Conservation (phyloP, 1,139 yeast genomes). For the Saccharomyces hybrid region DNA sequence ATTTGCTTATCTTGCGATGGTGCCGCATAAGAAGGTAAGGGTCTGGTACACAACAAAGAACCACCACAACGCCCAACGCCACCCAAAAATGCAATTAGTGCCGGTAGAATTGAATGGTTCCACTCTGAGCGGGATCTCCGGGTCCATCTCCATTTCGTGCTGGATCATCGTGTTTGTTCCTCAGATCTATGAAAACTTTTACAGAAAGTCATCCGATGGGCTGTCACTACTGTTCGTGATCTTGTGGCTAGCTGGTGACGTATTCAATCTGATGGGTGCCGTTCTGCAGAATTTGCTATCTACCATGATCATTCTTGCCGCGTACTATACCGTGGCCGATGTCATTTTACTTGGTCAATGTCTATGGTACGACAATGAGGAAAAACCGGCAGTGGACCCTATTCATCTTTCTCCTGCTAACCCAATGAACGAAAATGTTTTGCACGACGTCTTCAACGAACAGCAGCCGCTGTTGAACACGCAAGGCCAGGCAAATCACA, state of each 20-base stretch:
- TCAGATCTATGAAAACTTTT: conserved; percentile 85
- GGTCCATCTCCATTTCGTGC: conserved; percentile 89
- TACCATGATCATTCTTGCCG: conserved; percentile 84
- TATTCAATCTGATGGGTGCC: conserved; percentile 85
- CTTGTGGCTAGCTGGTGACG: conserved; percentile 84
- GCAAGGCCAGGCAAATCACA: conserved; percentile 8
- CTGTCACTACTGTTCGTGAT: conserved; percentile 73
- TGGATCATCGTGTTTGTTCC: conserved; percentile 98
- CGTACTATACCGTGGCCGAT: conserved; percentile 89
- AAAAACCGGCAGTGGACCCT: conserved; percentile 46
- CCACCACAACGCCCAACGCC: background rate
- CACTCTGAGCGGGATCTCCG: conserved; percentile 79
- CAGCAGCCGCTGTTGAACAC: conserved; percentile 31
- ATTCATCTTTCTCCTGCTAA: conserved; percentile 86
- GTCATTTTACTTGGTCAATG: conserved; percentile 75
- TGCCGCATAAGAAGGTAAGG: background rate
- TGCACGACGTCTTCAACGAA: conserved; percentile 45
- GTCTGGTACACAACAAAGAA: background rate
- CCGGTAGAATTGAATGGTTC: conserved; percentile 66
- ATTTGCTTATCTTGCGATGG: background rate
- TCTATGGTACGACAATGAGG: conserved; percentile 54
- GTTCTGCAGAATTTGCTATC: conserved; percentile 81
- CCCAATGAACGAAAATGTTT: conserved; percentile 64
- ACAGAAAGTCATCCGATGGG: conserved; percentile 79
- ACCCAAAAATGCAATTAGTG: conserved; percentile 32